Evolutionary conservation across 1,284 basidiomycete species (phyloP).

Genomic region (Apiotrichum gamsii): DNA sequence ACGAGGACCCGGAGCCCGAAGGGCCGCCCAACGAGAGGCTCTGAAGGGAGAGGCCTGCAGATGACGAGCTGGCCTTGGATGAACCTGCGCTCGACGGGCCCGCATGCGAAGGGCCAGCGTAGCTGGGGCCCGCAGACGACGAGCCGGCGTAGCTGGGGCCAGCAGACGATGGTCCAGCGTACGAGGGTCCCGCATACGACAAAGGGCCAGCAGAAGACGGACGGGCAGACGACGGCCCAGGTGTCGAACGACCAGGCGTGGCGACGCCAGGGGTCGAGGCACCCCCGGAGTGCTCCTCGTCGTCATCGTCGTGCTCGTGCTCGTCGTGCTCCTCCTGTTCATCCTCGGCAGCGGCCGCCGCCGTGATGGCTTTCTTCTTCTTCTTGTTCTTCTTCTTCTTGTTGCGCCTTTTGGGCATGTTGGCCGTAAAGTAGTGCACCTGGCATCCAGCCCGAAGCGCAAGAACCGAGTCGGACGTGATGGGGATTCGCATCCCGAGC

Average conservation of each 20-base stretch:
- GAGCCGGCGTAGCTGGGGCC: no score
- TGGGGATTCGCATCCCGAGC: neutral
- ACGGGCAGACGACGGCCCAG: neutral
- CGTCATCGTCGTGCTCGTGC: neutral
- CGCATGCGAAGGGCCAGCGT: no score
- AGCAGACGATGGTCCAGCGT: neutral
- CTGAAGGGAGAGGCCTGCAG: no score
- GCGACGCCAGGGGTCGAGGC: neutral
- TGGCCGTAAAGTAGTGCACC: neutral
- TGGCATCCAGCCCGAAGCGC: neutral
- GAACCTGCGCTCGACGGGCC: no score
- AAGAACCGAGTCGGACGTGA: neutral
- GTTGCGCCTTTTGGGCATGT: neutral
- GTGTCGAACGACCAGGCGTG: neutral
- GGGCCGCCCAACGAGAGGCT: no score
- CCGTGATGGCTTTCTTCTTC: neutral
- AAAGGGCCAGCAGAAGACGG: neutral
- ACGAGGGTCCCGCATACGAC: no score
- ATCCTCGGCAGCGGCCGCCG: neutral
- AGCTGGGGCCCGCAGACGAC: no score
- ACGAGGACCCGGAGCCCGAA: no score
- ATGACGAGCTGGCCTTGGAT: no score
- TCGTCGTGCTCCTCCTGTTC: neutral
- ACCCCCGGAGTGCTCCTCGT: neutral
- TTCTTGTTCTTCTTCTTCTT: conserved; percentile 4